These are phyloP conservation scores for Ophiostoma montium DNA, from an alignment of 2,329 filamentous ascomycete species.

Conservation along the genomic window DNA sequence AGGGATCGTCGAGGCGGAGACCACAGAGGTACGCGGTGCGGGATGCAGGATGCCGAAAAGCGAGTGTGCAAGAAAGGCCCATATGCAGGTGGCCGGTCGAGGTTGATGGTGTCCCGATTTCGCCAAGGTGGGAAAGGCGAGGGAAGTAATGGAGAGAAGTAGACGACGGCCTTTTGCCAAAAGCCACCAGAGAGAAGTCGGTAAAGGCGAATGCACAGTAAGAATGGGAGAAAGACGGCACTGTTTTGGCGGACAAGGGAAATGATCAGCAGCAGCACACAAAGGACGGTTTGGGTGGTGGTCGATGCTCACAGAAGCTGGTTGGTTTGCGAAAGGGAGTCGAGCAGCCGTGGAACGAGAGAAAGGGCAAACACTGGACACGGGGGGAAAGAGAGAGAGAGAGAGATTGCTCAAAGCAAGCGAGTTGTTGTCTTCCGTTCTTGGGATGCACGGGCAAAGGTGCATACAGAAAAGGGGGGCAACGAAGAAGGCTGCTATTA, in stretches of 20 bases:
- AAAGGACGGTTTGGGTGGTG: background rate
- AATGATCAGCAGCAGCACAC: background rate
- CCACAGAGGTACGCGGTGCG: background rate
- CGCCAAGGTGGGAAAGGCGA: background rate
- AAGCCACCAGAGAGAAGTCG: background rate
- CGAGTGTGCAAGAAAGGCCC: background rate
- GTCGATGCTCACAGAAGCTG: background rate
- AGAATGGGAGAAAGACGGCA: conserved; percentile 3
- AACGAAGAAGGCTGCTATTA: background rate
- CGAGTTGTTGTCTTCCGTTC: background rate
- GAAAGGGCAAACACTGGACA: background rate
- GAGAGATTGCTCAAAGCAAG: background rate
- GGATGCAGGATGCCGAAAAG: background rate
- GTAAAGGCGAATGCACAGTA: conserved; percentile 4
- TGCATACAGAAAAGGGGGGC: background rate
- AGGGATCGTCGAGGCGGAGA: conserved; percentile 1
- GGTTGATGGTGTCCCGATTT: background rate
- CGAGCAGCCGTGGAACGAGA: background rate
- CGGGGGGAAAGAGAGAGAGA: background rate
- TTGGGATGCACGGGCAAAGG: conserved; percentile 1
- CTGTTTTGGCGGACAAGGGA: conserved; percentile 3
- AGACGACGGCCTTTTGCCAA: background rate
- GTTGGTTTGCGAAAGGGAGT: background rate
- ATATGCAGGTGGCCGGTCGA: background rate
- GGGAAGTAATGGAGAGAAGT: background rate